Percentiles rank a stretch among this genome's conserved stretches.
Conservation (phyloP, 2,329 filamentous ascomycete genomes). For the Colletotrichum karsti region DNA sequence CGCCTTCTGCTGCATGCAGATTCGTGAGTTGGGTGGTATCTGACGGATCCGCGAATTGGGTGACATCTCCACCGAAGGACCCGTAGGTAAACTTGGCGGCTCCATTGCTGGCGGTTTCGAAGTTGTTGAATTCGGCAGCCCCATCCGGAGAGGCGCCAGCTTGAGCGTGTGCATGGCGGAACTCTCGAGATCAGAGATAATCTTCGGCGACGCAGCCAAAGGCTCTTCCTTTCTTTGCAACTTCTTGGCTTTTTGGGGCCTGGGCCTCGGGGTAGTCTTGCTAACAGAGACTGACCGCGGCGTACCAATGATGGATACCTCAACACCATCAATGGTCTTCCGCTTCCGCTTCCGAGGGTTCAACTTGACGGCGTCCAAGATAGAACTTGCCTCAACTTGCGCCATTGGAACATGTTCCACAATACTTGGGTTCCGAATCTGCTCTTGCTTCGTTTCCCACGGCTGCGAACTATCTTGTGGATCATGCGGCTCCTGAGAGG, state of each 20-base stretch:
- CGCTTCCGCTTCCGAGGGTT: conserved; percentile 56
- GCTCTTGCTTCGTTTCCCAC: not conserved
- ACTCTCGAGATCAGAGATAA: conserved; percentile 12
- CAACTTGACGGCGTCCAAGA: conserved; percentile 60
- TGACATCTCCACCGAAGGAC: conserved; percentile 13
- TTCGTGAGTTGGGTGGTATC: conserved; percentile 8
- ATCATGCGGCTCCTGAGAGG: not conserved
- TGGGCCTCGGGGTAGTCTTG: conserved; percentile 35
- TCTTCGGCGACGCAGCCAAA: not conserved
- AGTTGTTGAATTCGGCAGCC: not conserved
- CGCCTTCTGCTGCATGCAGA: not conserved
- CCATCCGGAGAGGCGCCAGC: conserved; percentile 1
- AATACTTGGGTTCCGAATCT: not conserved
- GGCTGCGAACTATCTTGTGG: not conserved
- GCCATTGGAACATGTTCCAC: conserved; percentile 1
- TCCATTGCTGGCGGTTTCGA: conserved; percentile 14
- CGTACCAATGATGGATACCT: conserved; percentile 23
- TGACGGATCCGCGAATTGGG: conserved; percentile 3
- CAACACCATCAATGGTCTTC: conserved; percentile 52
- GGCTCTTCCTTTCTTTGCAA: not conserved
- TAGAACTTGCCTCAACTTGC: conserved; percentile 45
- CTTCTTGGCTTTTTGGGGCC: not conserved
- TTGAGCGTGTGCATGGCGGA: conserved; percentile 8
- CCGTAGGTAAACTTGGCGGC: not conserved
- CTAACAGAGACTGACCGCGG: not conserved